Percentiles rank a stretch among this genome's conserved stretches.
Evolutionary conservation across 306 rosid species (phyloP).

Genomic region (Phaseolus lunatus): DNA sequence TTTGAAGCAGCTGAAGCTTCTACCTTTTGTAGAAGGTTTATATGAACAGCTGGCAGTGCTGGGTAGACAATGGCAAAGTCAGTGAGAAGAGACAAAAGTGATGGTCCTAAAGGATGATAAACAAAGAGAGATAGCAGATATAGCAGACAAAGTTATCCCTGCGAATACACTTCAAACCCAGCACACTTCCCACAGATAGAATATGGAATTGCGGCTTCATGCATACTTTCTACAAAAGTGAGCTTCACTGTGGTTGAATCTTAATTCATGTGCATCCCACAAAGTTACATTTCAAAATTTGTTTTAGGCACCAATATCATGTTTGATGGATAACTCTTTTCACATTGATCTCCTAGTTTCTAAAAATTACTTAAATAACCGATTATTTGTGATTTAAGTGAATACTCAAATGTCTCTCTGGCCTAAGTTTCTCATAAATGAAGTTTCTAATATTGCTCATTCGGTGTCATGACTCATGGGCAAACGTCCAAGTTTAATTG

Average conservation of each 20-base stretch:
- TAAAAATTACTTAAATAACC: too few relatives aligned
- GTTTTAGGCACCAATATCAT: too few relatives aligned
- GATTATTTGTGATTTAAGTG: too few relatives aligned
- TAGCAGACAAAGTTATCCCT: background rate
- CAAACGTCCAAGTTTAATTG: slow-evolving; percentile 23
- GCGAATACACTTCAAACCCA: background rate
- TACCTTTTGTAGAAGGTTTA: background rate
- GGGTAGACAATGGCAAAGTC: background rate
- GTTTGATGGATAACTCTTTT: too few relatives aligned
- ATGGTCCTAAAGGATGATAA: background rate
- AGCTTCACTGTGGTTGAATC: background rate
- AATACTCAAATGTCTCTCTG: background rate
- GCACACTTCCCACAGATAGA: background rate
- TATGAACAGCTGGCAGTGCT: background rate
- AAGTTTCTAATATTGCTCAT: background rate
- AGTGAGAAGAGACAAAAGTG: background rate
- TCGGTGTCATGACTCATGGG: slow-evolving; percentile 1
- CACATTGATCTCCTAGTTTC: too few relatives aligned
- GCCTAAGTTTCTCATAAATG: background rate
- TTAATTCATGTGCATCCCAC: background rate
- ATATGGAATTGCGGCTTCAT: background rate
- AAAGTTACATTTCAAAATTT: background rate
- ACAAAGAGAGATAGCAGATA: background rate
- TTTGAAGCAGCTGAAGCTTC: background rate
- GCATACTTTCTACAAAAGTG: background rate